Base-by-base conservation (phyloP, 169 alveolate genomes). In the Plasmodium vivax region DNA sequence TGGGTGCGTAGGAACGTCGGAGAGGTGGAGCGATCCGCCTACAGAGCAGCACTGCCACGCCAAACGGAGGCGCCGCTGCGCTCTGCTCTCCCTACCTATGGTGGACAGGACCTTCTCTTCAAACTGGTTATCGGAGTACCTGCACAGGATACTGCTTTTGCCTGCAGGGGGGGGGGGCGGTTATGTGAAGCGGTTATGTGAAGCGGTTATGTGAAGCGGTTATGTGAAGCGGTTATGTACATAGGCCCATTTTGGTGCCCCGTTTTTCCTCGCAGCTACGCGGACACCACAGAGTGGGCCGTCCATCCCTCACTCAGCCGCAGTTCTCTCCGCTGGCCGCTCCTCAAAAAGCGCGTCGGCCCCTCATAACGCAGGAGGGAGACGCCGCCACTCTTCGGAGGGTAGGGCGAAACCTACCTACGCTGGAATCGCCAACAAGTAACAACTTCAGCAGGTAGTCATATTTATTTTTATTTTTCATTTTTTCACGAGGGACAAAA, bases 391-490 rank as follows among this genome's bases (percentile, higher is more conserved):
- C n/a, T 2, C 51, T 45, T 2, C n/a, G n/a, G 56, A 2, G 56
- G 14, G 56, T n/a, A n/a, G n/a, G n/a, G n/a, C n/a, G 45, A 8
- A 45, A 45, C 56, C 56, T 99, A 68, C 99, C 99, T 0, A 99
- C 99, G 51, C 99, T 99, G 56, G 99, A 97, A 95, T 99, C 99
- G 9, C 99, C 99, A 81, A 99, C 97, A 27, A 99, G 98, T 83
- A 99, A 99, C 81, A 99, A 96, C 96, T 99, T 99, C 97, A 99
- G 98, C 41, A 99, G 97, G 90, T 98, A 98, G 94, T 99, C 99
- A 93, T 83, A 83, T 58, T 83, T 83, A 62, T 83, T 83, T 34
- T 83, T 83, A 83, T 83, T 83, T 83, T 83, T 83, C 92, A 83
- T 83, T 83, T 83, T 83, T 83, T 58, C 43, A 45, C 16, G 34